A percentile compares a stretch with the other conserved stretches of the same genome.
phyloP scores from a whole-genome alignment of 2,329 filamentous ascomycete species.

The Talaromyces islandicus region DNA sequence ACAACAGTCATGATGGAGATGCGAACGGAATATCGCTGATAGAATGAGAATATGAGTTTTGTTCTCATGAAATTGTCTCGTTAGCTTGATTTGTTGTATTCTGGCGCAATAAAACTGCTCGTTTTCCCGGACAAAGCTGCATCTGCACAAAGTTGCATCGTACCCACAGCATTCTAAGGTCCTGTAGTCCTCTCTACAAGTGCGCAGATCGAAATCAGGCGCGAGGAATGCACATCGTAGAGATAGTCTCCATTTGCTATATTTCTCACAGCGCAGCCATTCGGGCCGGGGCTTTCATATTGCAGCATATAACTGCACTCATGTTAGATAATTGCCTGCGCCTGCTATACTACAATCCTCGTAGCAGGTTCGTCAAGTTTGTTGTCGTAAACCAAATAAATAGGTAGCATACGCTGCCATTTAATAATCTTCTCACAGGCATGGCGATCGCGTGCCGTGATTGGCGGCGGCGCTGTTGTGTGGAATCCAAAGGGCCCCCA shows the following conservation, averaged over 20 bases:
- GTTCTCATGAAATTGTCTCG: not conserved
- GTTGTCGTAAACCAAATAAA: not conserved
- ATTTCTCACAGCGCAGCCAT: not conserved
- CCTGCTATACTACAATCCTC: not conserved
- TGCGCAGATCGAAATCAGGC: not conserved
- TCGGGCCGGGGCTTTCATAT: not conserved
- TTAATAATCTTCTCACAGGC: not conserved
- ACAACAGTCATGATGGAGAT: not conserved
- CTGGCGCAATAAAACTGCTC: not conserved
- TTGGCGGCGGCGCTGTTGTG: slow-evolving; percentile 1
- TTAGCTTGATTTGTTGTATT: not conserved
- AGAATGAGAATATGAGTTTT: not conserved
- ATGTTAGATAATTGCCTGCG: not conserved
- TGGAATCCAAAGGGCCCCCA: not conserved
- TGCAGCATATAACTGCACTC: not conserved
- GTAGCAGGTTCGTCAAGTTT: not conserved
- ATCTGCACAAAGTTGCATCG: not conserved
- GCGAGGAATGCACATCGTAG: not conserved
- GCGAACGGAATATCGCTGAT: not conserved
- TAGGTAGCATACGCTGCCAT: not conserved
- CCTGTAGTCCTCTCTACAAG: not conserved
- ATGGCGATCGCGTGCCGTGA: not conserved
- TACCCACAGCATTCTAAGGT: not conserved
- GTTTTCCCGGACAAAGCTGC: not conserved
- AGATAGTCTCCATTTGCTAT: not conserved